Base-by-base conservation (phyloP, 2,329 filamentous ascomycete genomes). In the Cordyceps pruinosa region DNA sequence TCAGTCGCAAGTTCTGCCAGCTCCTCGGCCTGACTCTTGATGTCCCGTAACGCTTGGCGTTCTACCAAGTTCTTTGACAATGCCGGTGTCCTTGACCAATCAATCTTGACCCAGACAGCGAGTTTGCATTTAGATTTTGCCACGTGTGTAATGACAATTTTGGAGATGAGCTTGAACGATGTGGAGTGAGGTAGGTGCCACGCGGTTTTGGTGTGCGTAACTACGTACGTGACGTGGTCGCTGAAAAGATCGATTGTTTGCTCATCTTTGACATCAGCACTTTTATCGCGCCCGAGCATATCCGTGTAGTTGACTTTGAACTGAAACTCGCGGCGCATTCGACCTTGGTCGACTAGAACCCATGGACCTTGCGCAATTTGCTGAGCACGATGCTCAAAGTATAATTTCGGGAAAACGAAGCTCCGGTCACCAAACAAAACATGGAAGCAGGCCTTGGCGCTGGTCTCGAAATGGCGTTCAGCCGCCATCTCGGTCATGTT, bases 371-470 rank as follows among this genome's bases (percentile, higher is more conserved):
- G 92, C 2, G 87, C 84, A 61, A 97, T 91, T 61, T 86, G 84
- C 69, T 86, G 83, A 15, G 89, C 90, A 65, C 86, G 82, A 52
- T 89, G 82, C 69, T 96, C 90, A 68, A 90, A 87, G 69, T 97
- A 93, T 30, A 97, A 78, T 66, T 93, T 85, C 65, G 94, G 90
- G 73, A 97, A 99, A 39, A 97, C 86, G 34, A 92, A 90, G 69
- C 90, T 96, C 73, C 93, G 96, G 71, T 99, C 94, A 37, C 94
- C 94, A 71, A 97, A 99, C 52, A 99, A 81, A 17, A 97, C 89
- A 67, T 97, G 93, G 70, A 97, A 99, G 58, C 96, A 85, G 0
- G 90, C 90, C 71, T 99, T 97, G 47, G 94, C 88, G 61, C 90
- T 95, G 60, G 97, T 86, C 63, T 95, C 88, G 69, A 96, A 96